These are phyloP conservation scores for Agapanthus africanus DNA, from an alignment of 106 monocot species.

Conservation along the genomic window DNA sequence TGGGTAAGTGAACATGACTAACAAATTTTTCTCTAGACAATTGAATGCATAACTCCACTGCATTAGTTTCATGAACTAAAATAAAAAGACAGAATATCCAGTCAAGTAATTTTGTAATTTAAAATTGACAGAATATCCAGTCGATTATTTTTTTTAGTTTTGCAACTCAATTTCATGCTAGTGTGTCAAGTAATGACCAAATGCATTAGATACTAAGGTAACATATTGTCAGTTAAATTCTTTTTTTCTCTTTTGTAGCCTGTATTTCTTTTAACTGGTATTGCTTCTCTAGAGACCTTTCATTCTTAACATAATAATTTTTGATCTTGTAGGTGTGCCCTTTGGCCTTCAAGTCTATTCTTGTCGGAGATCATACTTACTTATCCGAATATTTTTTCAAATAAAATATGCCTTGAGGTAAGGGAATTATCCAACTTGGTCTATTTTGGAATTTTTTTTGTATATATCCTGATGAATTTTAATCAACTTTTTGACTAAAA, in stretches of 20 bases:
- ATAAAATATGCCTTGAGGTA: slow-evolving; percentile 88
- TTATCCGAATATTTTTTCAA: slow-evolving; percentile 51
- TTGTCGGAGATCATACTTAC: slow-evolving; percentile 88
- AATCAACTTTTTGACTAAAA: too few relatives aligned
- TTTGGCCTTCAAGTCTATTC: slow-evolving; percentile 97
- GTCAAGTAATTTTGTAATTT: too few relatives aligned
- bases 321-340: slow-evolving; percentile 54
- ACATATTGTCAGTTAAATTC: too few relatives aligned
- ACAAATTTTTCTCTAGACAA: not conserved
- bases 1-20: not conserved
- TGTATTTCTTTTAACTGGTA: not conserved
- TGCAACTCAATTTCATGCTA: not conserved
- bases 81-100: too few relatives aligned
- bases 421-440: not conserved
- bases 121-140: too few relatives aligned
- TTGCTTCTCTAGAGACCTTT: not conserved
- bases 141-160: too few relatives aligned
- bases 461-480: too few relatives aligned
- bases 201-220: too few relatives aligned
- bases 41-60: too few relatives aligned
- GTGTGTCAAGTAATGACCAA: too few relatives aligned
- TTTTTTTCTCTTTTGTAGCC: not conserved
- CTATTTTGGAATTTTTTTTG: too few relatives aligned
- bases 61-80: too few relatives aligned
- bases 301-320: slow-evolving; percentile 3